These are phyloP conservation scores for Boletus smithii DNA, from an alignment of 1,284 basidiomycete species.

Conservation along the genomic window DNA sequence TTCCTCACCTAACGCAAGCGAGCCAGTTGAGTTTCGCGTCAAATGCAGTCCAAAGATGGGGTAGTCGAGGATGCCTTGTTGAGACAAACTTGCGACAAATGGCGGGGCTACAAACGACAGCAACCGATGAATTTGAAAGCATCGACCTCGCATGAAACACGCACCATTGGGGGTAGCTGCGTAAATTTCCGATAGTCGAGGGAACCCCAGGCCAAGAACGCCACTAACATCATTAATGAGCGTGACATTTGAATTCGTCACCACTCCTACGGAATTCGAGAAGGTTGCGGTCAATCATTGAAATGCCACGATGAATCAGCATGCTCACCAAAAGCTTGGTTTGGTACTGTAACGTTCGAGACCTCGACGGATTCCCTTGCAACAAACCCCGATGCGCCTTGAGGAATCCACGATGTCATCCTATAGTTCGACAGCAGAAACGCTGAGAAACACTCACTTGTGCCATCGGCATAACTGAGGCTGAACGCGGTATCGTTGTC, in stretches of 20 bases:
- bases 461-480: slow-evolving; percentile 62
- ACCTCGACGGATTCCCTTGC: slow-evolving; percentile 60
- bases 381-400: slow-evolving; percentile 66
- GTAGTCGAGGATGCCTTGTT: slow-evolving; percentile 63
- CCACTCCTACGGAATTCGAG: slow-evolving; percentile 50
- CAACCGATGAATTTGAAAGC: background rate
- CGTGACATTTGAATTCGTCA: slow-evolving; percentile 59
- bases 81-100: slow-evolving; percentile 58
- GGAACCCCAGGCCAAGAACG: slow-evolving; percentile 70
- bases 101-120: slow-evolving; percentile 61
- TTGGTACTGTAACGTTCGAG: slow-evolving; percentile 52
- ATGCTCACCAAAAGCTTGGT: slow-evolving; percentile 63
- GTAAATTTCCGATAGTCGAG: slow-evolving; percentile 63
- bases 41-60: slow-evolving; percentile 70
- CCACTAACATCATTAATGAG: slow-evolving; percentile 64
- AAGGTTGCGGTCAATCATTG: background rate
- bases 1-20: slow-evolving; percentile 57
- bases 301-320: slow-evolving; percentile 5
- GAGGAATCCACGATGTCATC: slow-evolving; percentile 10
- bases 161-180: slow-evolving; percentile 48
- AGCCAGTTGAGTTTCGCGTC: slow-evolving; percentile 55
- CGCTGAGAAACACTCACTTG: slow-evolving; percentile 41
- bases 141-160: slow-evolving; percentile 18
- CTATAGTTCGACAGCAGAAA: background rate
- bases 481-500: slow-evolving; percentile 57